phyloP scores from a whole-genome alignment of 106 monocot species.

The Narthecium ossifragum region DNA sequence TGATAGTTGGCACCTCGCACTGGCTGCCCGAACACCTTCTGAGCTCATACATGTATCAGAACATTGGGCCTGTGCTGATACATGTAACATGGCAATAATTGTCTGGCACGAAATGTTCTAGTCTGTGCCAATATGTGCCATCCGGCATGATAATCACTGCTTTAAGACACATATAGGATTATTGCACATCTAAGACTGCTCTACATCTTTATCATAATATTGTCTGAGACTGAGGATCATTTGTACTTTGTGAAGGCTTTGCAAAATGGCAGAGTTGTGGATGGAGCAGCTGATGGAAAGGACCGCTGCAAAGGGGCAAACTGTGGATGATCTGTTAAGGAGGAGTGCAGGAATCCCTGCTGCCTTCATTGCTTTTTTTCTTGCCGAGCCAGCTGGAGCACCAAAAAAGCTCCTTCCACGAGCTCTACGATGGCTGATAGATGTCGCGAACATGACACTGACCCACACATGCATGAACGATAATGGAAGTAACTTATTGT shows the following conservation, averaged over 20 bases:
- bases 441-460: conserved; percentile 49
- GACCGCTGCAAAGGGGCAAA: conserved; percentile 72
- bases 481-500: conserved; percentile 4
- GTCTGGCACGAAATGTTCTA: too few species aligned
- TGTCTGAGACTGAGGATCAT: neutral
- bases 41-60: too few species aligned
- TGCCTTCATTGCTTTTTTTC: conserved; percentile 88
- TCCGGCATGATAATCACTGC: too few species aligned
- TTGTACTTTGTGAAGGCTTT: conserved; percentile 23
- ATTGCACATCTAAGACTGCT: too few species aligned
- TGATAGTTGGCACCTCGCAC: too few species aligned
- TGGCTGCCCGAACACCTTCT: too few species aligned
- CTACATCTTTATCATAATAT: too few species aligned
- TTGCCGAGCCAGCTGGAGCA: conserved; percentile 91
- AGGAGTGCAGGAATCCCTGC: conserved; percentile 99
- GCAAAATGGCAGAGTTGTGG: conserved; percentile 91
- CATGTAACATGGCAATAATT: too few species aligned
- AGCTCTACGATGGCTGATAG: conserved; percentile 71
- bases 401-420: conserved; percentile 88
- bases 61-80: too few species aligned
- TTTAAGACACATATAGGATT: too few species aligned
- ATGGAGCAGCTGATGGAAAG: conserved; percentile 88
- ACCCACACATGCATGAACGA: conserved; percentile 7
- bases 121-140: too few species aligned
- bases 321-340: conserved; percentile 94